These are phyloP conservation scores for Phaseolus coccineus DNA, from an alignment of 331 rosid genomes.

Conservation along the genomic window DNA sequence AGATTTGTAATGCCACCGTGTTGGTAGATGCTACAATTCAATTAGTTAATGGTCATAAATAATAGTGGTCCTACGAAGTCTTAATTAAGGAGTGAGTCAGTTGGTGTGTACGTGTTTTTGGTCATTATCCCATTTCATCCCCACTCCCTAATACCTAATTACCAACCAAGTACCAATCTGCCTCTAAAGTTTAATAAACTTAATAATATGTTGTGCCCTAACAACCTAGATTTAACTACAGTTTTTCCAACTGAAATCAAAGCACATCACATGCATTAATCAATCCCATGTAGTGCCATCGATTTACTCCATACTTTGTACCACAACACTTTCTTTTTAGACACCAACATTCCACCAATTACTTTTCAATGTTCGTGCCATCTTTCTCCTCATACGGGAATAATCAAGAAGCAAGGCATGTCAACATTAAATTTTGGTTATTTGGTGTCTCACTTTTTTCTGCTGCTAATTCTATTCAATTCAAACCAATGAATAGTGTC, in stretches of 20 bases:
- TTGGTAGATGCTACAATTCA: slow-evolving; percentile 3
- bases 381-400: slow-evolving; percentile 12
- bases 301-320: slow-evolving; percentile 15
- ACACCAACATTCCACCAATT: slow-evolving; percentile 18
- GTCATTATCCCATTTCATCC: neutral
- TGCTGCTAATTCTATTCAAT: slow-evolving; percentile 11
- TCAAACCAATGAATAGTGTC: slow-evolving; percentile 21
- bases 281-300: neutral
- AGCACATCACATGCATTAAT: slow-evolving; percentile 11
- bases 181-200: slow-evolving; percentile 9
- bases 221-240: slow-evolving; percentile 1
- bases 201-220: neutral
- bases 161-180: slow-evolving; percentile 14
- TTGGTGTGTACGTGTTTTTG: slow-evolving; percentile 1
- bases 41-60: slow-evolving; percentile 16
- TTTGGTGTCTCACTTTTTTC: slow-evolving; percentile 22
- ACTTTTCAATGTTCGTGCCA: neutral
- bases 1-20: neutral
- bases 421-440: neutral
- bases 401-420: neutral
- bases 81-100: neutral
- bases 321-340: slow-evolving; percentile 16
- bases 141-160: slow-evolving; percentile 34
- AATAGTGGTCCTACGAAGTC: slow-evolving; percentile 32
- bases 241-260: neutral